Conservation (phyloP, 2,329 filamentous ascomycete genomes). For the Rugonectria rugulosa region DNA sequence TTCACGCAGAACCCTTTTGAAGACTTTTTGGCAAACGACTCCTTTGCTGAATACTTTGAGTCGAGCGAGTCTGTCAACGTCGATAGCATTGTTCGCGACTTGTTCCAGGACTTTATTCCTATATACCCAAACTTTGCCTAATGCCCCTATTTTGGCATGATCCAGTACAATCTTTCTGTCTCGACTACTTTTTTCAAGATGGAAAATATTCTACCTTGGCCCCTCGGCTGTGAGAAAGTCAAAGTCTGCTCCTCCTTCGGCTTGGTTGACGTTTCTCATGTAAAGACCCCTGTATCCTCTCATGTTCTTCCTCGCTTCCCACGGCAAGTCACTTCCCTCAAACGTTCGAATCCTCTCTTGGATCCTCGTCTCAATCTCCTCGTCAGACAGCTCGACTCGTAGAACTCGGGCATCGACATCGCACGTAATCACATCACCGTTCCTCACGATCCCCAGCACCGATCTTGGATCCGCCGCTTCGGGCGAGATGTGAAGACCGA, state of each 20-base stretch:
- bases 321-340: constrained; percentile 40
- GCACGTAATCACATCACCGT: constrained; percentile 82
- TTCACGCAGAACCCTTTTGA: constrained; percentile 35
- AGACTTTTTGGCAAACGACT: constrained; percentile 33
- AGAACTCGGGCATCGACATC: constrained; percentile 73
- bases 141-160: neutral
- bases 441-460: constrained; percentile 76
- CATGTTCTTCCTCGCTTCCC: constrained; percentile 47
- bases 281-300: constrained; percentile 68
- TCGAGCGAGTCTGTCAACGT: constrained; percentile 41
- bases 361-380: constrained; percentile 71
- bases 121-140: constrained; percentile 30
- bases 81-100: constrained; percentile 43
- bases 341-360: constrained; percentile 62
- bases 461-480: constrained; percentile 81
- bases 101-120: constrained; percentile 49
- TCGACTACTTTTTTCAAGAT: too few species aligned
- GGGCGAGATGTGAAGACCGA: constrained; percentile 86
- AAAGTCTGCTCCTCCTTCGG: constrained; percentile 66
- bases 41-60: constrained; percentile 41
- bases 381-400: constrained; percentile 67
- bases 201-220: constrained; percentile 11
- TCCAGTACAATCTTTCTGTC: too few species aligned
- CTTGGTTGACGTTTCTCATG: constrained; percentile 66
- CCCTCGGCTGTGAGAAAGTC: constrained; percentile 64